Evolutionary conservation across 1,139 yeast species (phyloP), one percentile per base, ranked within the genome.

Genomic region (Nematodospora anomalae): DNA sequence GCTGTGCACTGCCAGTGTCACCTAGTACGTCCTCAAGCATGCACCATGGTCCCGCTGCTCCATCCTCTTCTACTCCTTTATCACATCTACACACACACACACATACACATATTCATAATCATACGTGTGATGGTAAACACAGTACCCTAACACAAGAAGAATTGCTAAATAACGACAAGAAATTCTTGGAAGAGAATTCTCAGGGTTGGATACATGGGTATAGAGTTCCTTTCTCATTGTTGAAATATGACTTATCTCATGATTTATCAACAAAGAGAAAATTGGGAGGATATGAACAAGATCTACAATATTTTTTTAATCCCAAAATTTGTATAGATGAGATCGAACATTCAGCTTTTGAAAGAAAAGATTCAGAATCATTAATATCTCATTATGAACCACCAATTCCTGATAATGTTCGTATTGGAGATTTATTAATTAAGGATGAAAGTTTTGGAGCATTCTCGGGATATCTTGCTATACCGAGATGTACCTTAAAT

Each of bases 171-270:
- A 33, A 31, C 15, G 41, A 37, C 11, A 16, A 30, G 15, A 18
- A 27, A 16, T 37, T 37, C 27, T 18, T 37, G 13, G 13, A 26
- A 8, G 12, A 25, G 5, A 20, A 30, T 27, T 24, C 36, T n/a
- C 21, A 28, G 12, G 36, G 36, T n/a, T 66, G 71, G 71, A 46
- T 28, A 10, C 67, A 64, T 37, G 64, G 63, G 0, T 51, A 55
- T 13, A 32, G 38, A n/a, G 47, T 55, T 1, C 72, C 71, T 3
- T 50, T 46, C 33, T 42, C 62, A 3, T 52, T 61, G 3, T 52
- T 64, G 37, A 55, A 60, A 27, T 63, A 58, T 43, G 43, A 48
- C 18, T 35, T 42, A 28, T 41, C 31, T 6, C 11, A 32, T 40
- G 42, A 48, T 29, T 37, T 45, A 25, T 35, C 49, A 28, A 52